Evolutionary conservation across 169 alveolate genomes (phyloP), one percentile per base, ranked within the genome.

Genomic region (Eimeria maxima): DNA sequence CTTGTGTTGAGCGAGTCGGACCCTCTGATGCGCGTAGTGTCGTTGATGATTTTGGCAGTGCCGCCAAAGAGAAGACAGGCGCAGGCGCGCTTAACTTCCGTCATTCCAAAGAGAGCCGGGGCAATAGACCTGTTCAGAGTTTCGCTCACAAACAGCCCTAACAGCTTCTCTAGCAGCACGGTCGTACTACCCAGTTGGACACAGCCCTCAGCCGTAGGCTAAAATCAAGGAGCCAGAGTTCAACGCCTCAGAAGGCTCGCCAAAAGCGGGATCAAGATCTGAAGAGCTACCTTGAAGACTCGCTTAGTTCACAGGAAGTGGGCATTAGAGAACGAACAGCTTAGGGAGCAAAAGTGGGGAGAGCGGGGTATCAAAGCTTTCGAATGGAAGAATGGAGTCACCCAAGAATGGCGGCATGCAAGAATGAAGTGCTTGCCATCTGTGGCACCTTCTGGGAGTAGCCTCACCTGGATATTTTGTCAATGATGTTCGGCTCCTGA

Each of bases 41-140:
- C 99, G 86, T 99, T 99, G 42, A 99, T 96, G 93, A 97, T 95
- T 95, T 99, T 99, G 67, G 99, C 97, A n/a, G 99, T 98, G 42
- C 99, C 99, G 44, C 99, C 99, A 95, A 99, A 99, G 29, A 99
- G 97, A 74, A 99, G 97, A 92, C 99, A 99, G 6, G 99, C 99
- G 38, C 99, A 98, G 14, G 99, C 99, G 95, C 98, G 98, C 97
- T 99, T 99, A 42, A 99, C 99, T 95, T 99, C 99, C 63, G 98
- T 99, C 97, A 98, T 96, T 53, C 99, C 99, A 94, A 97, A 99
- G 38, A 99, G 98, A 5, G 99, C 99, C 16, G 99, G 99, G 6
- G 99, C 99, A 27, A 99, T 98, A 38, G 99, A 98, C 95, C 94
- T 89, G 93, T 27, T 80, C 78, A 84, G 24, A 38, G 53, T 27